Conservation (phyloP, 805 yeast genomes). For the Allodekkera sacchari region DNA sequence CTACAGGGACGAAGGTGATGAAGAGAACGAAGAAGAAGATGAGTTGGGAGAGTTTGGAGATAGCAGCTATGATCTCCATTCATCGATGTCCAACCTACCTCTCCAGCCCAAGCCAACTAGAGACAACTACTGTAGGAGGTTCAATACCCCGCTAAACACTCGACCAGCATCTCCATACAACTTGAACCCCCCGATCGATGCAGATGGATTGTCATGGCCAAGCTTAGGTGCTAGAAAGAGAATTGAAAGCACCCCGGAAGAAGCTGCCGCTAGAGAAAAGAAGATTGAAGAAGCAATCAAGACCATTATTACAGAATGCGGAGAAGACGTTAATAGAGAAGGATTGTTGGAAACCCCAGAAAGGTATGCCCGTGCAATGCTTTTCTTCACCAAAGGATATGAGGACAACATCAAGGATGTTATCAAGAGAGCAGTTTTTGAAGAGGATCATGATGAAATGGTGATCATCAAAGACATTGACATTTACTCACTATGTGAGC, state of each 20-base stretch:
- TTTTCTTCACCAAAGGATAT: conserved; percentile 92
- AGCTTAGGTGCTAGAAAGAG: conserved; percentile 74
- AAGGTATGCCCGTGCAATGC: conserved; percentile 93
- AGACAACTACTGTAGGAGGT: conserved; percentile 27
- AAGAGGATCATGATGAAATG: conserved; percentile 98
- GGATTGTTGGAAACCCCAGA: conserved; percentile 93
- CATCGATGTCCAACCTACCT: conserved; percentile 6
- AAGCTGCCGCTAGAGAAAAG: conserved; percentile 53
- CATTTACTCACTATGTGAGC: conserved; percentile 89
- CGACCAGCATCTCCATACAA: conserved; percentile 81
- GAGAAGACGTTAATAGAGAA: conserved; percentile 84
- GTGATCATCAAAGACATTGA: conserved; percentile 95
- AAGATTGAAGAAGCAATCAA: conserved; percentile 83
- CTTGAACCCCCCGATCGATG: conserved; percentile 76
- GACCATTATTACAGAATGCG: conserved; percentile 70
- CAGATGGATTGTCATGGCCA: conserved; percentile 93
- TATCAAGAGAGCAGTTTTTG: conserved; percentile 90
- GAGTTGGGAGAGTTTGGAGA: neutral
- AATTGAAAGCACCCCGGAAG: conserved; percentile 60
- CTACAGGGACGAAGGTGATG: conserved; percentile 3
- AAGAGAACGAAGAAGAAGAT: conserved; percentile 1
- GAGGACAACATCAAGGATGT: conserved; percentile 90
- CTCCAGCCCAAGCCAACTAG: conserved; percentile 23
- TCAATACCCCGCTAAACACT: conserved; percentile 56
- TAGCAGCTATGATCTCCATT: conserved; percentile 1